phyloP scores from a whole-genome alignment of 805 yeast genomes.

The Candida tibetensis region DNA sequence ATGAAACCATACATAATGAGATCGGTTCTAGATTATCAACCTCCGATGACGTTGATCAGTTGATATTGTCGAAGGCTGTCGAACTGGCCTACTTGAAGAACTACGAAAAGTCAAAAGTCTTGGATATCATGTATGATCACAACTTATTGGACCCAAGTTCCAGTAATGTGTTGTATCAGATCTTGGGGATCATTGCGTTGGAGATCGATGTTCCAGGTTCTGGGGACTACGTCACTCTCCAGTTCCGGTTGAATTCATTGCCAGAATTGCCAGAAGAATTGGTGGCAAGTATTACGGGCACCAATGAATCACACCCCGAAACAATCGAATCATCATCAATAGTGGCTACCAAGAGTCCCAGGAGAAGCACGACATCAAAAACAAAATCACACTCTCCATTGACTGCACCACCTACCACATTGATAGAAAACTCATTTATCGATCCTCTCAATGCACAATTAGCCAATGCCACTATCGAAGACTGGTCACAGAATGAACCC shows the following conservation, averaged over 20 bases:
- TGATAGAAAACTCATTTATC: conserved; percentile 1
- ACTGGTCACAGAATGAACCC: conserved; percentile 14
- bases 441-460: conserved; percentile 32
- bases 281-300: conserved; percentile 9
- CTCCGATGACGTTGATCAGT: conserved; percentile 28
- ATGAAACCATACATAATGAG: conserved; percentile 18
- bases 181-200: conserved; percentile 40
- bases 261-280: conserved; percentile 32
- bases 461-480: conserved; percentile 15
- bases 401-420: not conserved
- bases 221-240: conserved; percentile 44
- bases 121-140: conserved; percentile 37
- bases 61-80: conserved; percentile 28
- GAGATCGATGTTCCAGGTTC: conserved; percentile 41
- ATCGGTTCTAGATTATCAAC: conserved; percentile 17
- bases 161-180: conserved; percentile 30
- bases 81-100: conserved; percentile 23
- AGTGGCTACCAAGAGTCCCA: not conserved
- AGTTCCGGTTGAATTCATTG: conserved; percentile 30
- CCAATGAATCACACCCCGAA: not conserved
- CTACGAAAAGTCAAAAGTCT: conserved; percentile 30
- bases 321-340: too few relatives aligned
- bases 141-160: conserved; percentile 28
- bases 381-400: not conserved
- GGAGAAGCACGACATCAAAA: not conserved